Conservation (phyloP, 2,329 filamentous ascomycete genomes). For the Ramichloridium luteum region DNA sequence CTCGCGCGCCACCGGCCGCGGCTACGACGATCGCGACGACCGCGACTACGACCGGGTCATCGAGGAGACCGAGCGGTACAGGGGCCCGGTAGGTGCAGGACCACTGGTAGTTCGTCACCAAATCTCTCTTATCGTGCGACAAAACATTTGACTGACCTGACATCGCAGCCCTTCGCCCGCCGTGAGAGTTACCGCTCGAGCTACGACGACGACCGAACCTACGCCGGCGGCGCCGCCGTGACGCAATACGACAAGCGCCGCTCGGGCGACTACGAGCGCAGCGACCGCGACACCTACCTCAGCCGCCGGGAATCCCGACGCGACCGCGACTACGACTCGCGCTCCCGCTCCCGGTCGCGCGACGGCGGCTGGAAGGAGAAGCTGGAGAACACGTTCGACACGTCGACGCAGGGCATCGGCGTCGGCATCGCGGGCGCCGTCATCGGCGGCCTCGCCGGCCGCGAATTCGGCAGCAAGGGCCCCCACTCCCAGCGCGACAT, state of each 20-base stretch:
- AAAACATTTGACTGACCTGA: conserved; percentile 10
- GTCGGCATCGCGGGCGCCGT: conserved; percentile 24
- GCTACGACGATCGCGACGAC: conserved; percentile 14
- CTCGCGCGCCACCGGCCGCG: conserved; percentile 12
- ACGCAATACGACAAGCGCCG: conserved; percentile 18
- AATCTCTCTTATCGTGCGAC: background rate
- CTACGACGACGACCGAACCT: conserved; percentile 11
- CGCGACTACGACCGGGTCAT: conserved; percentile 21
- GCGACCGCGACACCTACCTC: conserved; percentile 9
- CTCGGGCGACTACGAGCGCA: conserved; percentile 15
- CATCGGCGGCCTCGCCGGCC: conserved; percentile 23
- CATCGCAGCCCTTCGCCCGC: conserved; percentile 15
- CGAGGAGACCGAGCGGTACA: conserved; percentile 21
- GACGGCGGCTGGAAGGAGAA: conserved; percentile 17
- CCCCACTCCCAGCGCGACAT: conserved; percentile 22
- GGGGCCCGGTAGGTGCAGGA: conserved; percentile 22
- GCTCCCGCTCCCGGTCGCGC: conserved; percentile 16
- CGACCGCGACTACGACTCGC: conserved; percentile 14
- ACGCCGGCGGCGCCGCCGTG: conserved; percentile 15
- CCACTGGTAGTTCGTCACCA: conserved; percentile 14
- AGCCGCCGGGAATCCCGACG: conserved; percentile 2
- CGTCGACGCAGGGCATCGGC: conserved; percentile 20
- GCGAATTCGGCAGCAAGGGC: conserved; percentile 19
- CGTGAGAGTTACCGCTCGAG: conserved; percentile 13
- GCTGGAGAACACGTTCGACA: conserved; percentile 24